Evolutionary conservation across 2,329 filamentous ascomycete species (phyloP).

Genomic region (Aquanectria penicillioides): DNA sequence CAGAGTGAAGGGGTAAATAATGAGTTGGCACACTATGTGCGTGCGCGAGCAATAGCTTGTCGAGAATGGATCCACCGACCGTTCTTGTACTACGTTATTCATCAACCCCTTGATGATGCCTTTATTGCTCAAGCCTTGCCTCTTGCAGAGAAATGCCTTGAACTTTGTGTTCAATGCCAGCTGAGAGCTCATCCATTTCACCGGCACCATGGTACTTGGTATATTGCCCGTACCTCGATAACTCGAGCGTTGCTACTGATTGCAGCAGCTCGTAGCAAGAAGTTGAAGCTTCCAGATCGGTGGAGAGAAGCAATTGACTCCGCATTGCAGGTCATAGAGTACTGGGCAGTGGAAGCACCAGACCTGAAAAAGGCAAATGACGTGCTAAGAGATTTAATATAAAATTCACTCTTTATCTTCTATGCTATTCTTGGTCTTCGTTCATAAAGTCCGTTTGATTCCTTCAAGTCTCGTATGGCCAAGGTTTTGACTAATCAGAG

Average conservation of each 20-base stretch:
- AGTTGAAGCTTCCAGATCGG: neutral
- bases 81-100: constrained; percentile 21
- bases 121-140: constrained; percentile 31
- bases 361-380: constrained; percentile 1
- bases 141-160: constrained; percentile 24
- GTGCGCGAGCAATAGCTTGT: neutral
- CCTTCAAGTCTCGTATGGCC: too few species aligned
- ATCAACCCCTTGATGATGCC: constrained; percentile 16
- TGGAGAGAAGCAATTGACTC: constrained; percentile 7
- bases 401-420: neutral
- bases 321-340: neutral
- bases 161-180: constrained; percentile 10
- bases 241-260: constrained; percentile 7
- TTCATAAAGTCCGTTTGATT: too few species aligned
- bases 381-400: neutral
- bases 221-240: constrained; percentile 20
- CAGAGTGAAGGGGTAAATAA: constrained; percentile 1
- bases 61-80: constrained; percentile 22
- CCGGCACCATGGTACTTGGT: constrained; percentile 43
- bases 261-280: constrained; percentile 11
- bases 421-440: too few species aligned
- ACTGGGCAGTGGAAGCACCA: constrained; percentile 12
- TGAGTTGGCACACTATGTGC: constrained; percentile 15
- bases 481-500: too few species aligned
- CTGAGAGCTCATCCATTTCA: neutral